Evolutionary conservation across 257 asterid genomes (phyloP).

Genomic region (Solanum habrochaites): DNA sequence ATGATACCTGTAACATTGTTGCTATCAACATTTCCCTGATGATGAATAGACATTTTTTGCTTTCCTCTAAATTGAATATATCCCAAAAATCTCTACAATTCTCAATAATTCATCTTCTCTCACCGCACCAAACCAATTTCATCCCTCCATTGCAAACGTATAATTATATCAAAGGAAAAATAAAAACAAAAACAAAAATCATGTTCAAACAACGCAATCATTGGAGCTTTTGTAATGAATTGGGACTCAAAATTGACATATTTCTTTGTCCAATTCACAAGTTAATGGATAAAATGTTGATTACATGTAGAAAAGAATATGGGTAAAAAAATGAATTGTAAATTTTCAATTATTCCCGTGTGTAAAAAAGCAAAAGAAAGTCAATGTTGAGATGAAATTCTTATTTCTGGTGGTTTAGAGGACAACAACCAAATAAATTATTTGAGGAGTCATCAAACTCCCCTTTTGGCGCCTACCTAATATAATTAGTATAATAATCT

Average conservation of each 20-base stretch:
- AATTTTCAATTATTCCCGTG: neutral
- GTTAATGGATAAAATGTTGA: neutral
- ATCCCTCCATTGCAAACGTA: neutral
- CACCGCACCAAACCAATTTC: neutral
- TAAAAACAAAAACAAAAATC: neutral
- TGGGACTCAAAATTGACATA: neutral
- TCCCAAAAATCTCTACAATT: neutral
- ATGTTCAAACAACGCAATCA: neutral
- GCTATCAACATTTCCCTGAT: constrained; percentile 8
- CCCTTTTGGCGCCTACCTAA: neutral
- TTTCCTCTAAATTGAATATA: neutral
- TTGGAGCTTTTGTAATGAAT: neutral
- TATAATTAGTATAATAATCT: neutral
- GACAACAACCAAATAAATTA: neutral
- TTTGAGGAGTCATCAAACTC: neutral
- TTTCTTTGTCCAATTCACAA: neutral
- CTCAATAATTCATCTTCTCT: neutral
- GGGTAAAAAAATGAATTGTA: neutral
- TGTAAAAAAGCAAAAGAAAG: neutral
- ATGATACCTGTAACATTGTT: constrained; percentile 11
- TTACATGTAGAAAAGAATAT: neutral
- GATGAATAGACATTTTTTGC: constrained; percentile 6
- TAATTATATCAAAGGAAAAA: neutral
- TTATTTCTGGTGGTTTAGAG: neutral
- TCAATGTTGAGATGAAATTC: neutral